These are phyloP conservation scores for Talaromyces sp. DNA, from an alignment of 2,329 filamentous ascomycete species.

Conservation along the genomic window DNA sequence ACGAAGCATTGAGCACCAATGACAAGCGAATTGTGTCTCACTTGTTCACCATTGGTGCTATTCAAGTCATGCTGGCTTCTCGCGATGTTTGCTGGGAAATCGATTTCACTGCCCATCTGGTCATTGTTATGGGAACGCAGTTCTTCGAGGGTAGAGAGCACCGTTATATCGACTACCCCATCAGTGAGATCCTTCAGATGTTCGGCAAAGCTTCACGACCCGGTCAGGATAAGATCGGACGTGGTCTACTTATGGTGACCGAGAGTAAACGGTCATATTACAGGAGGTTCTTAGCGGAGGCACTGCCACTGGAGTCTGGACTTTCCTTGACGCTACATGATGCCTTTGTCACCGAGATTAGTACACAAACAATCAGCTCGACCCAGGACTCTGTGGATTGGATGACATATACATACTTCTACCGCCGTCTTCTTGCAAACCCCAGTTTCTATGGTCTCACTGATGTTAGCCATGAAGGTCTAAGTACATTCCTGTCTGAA, in stretches of 20 bases:
- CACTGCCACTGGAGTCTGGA: slow-evolving; percentile 90
- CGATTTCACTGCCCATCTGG: slow-evolving; percentile 78
- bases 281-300: slow-evolving; percentile 97
- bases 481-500: slow-evolving; percentile 93
- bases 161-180: slow-evolving; percentile 91
- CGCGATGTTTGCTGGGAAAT: slow-evolving; percentile 97
- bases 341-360: slow-evolving; percentile 94
- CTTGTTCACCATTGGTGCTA: slow-evolving; percentile 81
- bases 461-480: slow-evolving; percentile 81
- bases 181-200: slow-evolving; percentile 95
- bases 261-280: slow-evolving; percentile 95
- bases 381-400: slow-evolving; percentile 97
- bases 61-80: slow-evolving; percentile 76
- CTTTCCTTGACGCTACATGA: slow-evolving; percentile 88
- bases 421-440: slow-evolving; percentile 87
- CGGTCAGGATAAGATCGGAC: slow-evolving; percentile 70
- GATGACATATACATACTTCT: slow-evolving; percentile 98
- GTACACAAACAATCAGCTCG: slow-evolving; percentile 89
- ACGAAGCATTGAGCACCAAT: slow-evolving; percentile 81
- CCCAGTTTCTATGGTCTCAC: slow-evolving; percentile 92
- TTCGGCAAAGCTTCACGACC: slow-evolving; percentile 86
- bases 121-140: slow-evolving; percentile 96
- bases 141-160: slow-evolving; percentile 96
- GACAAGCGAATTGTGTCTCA: slow-evolving; percentile 94
- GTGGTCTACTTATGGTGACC: slow-evolving; percentile 94